Evolutionary conservation across 2,329 filamentous ascomycete species (phyloP), one percentile per base, ranked within the genome.

Genomic region (Fusarium scirpi): DNA sequence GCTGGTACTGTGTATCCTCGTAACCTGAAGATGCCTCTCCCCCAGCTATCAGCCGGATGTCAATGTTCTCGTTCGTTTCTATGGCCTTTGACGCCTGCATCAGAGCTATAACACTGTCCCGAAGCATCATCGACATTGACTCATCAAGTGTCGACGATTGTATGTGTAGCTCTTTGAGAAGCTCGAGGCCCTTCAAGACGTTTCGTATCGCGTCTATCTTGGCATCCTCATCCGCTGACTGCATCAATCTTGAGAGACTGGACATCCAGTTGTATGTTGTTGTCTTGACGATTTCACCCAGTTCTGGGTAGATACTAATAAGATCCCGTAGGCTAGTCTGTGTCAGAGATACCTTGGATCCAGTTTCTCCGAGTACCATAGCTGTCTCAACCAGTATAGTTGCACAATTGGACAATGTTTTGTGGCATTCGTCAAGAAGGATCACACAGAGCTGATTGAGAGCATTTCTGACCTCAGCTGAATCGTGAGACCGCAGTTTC

Each of bases 181-280:
- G 78, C 30, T 87, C 85, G 55, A 93, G 90, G 0, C 92, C 90
- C 49, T 90, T 91, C 16, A 91, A 88, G n/a, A 99, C 86, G 67
- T 95, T 93, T 29, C 87, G 86, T 27, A 98, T 86, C 3, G 91
- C 89, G 58, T 87, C 86, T 66, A 89, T 86, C 78, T 97, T 97
- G 29, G 86, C 84, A n/a, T 85, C 85, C 72, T 97, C 94, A 74
- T 98, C 94, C 71, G 90, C 91, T 11, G 90, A 89, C 77, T 95
- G 93, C 89, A 98, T 94, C 16, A 93, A 81, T 18, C 94, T 88
- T 8, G 95, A 91, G 20, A 99, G 86, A 43, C 93, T 91, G 4
- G 89, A 88, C 25, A 94, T 87, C 94, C 94, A 98, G 55, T 90
- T 90, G 78, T 95, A 92, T 1, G 97, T 85, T 1, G 88, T 91